These are phyloP conservation scores for Labyrinthula sp. DNA, from an alignment of 352 stramenopile species.

Conservation along the genomic window DNA sequence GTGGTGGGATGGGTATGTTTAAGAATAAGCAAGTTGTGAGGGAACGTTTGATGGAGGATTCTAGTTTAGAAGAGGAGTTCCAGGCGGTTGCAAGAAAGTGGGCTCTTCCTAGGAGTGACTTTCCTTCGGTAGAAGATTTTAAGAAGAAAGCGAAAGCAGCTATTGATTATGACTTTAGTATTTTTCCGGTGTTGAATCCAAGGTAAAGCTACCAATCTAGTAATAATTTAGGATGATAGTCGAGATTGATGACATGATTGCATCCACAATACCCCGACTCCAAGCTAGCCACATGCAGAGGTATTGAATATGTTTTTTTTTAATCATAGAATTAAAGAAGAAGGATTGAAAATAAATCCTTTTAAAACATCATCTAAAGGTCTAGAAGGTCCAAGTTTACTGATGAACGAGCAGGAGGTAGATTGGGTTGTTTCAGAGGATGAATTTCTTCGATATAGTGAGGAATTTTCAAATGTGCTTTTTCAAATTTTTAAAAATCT, in stretches of 20 bases:
- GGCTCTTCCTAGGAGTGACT: conserved; percentile 49
- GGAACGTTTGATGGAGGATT: conserved; percentile 81
- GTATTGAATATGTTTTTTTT: conserved; percentile 50
- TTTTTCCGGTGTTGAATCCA: conserved; percentile 57
- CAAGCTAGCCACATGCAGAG: conserved; percentile 59
- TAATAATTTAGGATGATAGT: conserved; percentile 69
- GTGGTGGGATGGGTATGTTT: conserved; percentile 82
- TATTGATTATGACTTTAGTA: conserved; percentile 55
- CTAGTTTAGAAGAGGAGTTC: conserved; percentile 78
- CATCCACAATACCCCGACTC: conserved; percentile 32
- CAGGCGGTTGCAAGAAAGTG: conserved; percentile 88
- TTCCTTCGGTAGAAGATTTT: conserved; percentile 16
- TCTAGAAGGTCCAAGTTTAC: no score
- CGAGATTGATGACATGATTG: conserved; percentile 50
- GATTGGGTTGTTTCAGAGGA: conserved; percentile 26
- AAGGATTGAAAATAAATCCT: conserved; percentile 33
- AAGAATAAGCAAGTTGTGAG: no score
- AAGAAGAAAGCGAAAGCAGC: conserved; percentile 10
- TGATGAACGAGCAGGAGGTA: conserved; percentile 6
- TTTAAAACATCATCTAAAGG: no score
- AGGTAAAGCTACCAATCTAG: conserved; percentile 52
- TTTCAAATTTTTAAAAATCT: conserved; percentile 50
- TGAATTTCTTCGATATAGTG: conserved; percentile 13
- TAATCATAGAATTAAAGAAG: conserved; percentile 45
- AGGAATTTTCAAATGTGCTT: conserved; percentile 53